Percentiles rank a stretch among this genome's conserved stretches.
Conservation (phyloP, 306 rosid species). For the Geum urbanum region DNA sequence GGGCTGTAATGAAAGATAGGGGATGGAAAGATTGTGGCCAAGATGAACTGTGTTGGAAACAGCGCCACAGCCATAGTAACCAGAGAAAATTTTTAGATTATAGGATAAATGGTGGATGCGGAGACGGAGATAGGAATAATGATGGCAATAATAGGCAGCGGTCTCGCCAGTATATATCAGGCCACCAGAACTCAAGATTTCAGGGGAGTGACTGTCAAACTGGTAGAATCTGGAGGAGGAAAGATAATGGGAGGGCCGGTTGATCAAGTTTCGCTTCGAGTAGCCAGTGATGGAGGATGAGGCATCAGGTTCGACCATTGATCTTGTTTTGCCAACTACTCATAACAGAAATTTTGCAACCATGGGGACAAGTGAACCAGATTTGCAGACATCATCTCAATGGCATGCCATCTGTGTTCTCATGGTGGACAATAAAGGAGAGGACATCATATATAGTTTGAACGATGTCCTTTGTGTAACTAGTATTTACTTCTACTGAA, state of each 20-base stretch:
- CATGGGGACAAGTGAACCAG: conserved; percentile 1
- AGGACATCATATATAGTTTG: too few relatives aligned
- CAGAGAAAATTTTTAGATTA: conserved; percentile 34
- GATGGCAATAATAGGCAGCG: conserved; percentile 33
- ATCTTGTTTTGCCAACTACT: conserved; percentile 3
- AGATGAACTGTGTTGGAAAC: conserved; percentile 40
- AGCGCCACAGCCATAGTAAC: conserved; percentile 23
- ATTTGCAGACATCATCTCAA: not conserved
- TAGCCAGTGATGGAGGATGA: conserved; percentile 17
- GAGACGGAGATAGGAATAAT: conserved; percentile 32
- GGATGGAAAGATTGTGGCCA: conserved; percentile 35
- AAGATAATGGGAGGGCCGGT: conserved; percentile 35
- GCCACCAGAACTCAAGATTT: conserved; percentile 35
- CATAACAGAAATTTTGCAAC: conserved; percentile 4
- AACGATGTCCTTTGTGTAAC: not conserved
- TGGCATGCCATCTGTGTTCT: not conserved
- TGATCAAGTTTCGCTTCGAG: conserved; percentile 35
- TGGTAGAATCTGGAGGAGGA: conserved; percentile 40
- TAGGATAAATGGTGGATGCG: conserved; percentile 32
- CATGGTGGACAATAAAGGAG: not conserved
- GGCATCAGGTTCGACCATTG: conserved; percentile 8
- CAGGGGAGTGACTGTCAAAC: conserved; percentile 39
- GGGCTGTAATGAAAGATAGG: conserved; percentile 26
- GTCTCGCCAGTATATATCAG: conserved; percentile 20
- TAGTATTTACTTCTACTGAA: not conserved